Base-by-base conservation (phyloP, 2,329 filamentous ascomycete species). In the Aspergillus latus region DNA sequence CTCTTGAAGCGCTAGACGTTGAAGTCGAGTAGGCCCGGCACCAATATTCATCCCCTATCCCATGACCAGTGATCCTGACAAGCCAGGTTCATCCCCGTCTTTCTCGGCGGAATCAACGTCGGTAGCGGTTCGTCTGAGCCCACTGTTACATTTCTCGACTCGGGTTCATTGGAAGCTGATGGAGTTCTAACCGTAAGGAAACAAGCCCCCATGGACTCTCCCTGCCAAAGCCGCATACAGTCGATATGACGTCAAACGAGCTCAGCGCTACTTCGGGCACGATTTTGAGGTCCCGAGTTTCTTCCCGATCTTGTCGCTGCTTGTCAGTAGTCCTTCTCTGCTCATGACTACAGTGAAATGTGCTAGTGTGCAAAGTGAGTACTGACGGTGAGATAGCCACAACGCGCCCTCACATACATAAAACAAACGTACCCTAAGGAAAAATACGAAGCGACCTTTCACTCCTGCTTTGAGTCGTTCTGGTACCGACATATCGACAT, bases 181-280 rank as follows among this genome's bases (percentile, higher is more conserved):
- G 21, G 21, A 21, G 21, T 21, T 21, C 21, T 21, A 21, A 21
- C 21, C 21, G 21, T 21, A 84, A 87, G 88, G 49, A 93, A 94
- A 71, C 84, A 84, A 62, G 89, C 89, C 0, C 21, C 89, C 90
- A 1, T 92, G 88, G 87, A 78, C 78, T 0, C 77, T 89, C 30
- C 83, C 85, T 1, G 85, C 84, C 43, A 92, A 92, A 76, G 85
- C 82, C 21, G 70, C 67, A 1, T 87, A 90, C 66, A 76, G 81
- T 48, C 64, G 64, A 28, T 81, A 76, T 56, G 83, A 86, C 64
- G 65, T 65, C 2, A 64, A 69, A 16, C 74, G 82, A 43, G 80
- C 81, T n/a, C 75, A 77, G 57, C 74, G 73, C 52, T 81, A 84
- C 64, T 84, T 84, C 60, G 76, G 74, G 1, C 60, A 65, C 3